A percentile compares a stretch with the other conserved stretches of the same genome.
phyloP scores from a whole-genome alignment of 2,329 filamentous ascomycete species.

The Periconia sp. region DNA sequence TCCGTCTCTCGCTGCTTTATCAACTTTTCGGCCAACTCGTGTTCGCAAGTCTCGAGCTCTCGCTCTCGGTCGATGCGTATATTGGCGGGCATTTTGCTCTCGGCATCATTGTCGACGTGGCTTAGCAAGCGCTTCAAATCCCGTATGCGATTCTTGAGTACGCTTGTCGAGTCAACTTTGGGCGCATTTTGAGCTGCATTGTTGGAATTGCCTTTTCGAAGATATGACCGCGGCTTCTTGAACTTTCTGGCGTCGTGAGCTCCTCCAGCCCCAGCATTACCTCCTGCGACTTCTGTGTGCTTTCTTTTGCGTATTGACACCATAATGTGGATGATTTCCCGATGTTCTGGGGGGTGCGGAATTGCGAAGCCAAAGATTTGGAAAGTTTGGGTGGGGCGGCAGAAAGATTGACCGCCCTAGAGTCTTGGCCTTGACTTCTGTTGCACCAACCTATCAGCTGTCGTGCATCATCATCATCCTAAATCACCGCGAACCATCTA shows the following conservation, averaged over 20 bases:
- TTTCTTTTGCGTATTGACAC: slow-evolving; percentile 30
- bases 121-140: slow-evolving; percentile 68
- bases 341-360: neutral
- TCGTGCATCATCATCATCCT: neutral
- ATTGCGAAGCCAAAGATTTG: slow-evolving; percentile 3
- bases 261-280: slow-evolving; percentile 12
- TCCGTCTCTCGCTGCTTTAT: slow-evolving; percentile 56
- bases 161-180: slow-evolving; percentile 50
- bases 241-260: slow-evolving; percentile 9
- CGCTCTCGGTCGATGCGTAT: slow-evolving; percentile 70
- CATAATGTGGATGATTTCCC: neutral
- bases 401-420: slow-evolving; percentile 22
- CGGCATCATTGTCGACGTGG: slow-evolving; percentile 53
- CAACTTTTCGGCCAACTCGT: slow-evolving; percentile 56
- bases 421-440: slow-evolving; percentile 18
- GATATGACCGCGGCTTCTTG: slow-evolving; percentile 26
- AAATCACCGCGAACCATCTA: neutral
- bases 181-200: slow-evolving; percentile 15
- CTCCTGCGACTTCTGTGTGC: slow-evolving; percentile 21
- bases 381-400: slow-evolving; percentile 38
- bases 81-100: slow-evolving; percentile 62
- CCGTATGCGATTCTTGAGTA: slow-evolving; percentile 71
- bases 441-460: neutral
- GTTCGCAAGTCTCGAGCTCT: slow-evolving; percentile 67
- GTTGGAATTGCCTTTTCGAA: no score